Conservation (phyloP, 2,329 filamentous ascomycete genomes). For the Penicillium sp. region DNA sequence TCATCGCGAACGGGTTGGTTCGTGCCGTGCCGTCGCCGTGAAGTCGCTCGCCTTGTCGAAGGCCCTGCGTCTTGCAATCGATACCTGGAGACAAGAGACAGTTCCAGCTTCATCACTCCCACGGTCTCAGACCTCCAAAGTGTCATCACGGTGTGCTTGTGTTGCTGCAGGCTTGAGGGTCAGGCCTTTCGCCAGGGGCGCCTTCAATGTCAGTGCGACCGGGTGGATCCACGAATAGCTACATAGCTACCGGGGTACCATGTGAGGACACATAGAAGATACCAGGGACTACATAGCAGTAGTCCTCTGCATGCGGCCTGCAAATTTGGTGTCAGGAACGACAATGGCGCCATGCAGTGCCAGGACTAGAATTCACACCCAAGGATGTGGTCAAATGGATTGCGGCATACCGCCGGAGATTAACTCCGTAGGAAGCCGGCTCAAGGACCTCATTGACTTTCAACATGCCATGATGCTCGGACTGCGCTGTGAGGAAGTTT, state of each 20-base stretch:
- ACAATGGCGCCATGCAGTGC: background rate
- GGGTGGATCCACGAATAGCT: background rate
- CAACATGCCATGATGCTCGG: background rate
- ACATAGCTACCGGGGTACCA: background rate
- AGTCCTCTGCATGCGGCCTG: background rate
- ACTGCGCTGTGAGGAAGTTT: background rate
- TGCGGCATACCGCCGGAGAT: background rate
- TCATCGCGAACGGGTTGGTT: background rate
- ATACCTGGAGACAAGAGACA: background rate
- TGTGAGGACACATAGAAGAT: background rate
- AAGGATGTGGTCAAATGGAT: background rate
- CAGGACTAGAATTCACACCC: background rate
- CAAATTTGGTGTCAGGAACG: background rate
- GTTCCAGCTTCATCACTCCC: background rate
- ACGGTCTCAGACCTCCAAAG: background rate
- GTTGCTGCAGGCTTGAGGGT: background rate
- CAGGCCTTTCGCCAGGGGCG: background rate
- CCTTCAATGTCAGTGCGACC: background rate
- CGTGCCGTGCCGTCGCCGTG: background rate
- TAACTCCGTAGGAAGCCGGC: background rate
- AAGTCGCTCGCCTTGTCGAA: background rate
- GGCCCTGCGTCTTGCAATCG: background rate
- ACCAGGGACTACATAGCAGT: background rate
- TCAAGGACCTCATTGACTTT: background rate
- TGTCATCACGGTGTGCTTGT: background rate